phyloP scores from a whole-genome alignment of 352 stramenopile species.

The Globisporangium spiculum region DNA sequence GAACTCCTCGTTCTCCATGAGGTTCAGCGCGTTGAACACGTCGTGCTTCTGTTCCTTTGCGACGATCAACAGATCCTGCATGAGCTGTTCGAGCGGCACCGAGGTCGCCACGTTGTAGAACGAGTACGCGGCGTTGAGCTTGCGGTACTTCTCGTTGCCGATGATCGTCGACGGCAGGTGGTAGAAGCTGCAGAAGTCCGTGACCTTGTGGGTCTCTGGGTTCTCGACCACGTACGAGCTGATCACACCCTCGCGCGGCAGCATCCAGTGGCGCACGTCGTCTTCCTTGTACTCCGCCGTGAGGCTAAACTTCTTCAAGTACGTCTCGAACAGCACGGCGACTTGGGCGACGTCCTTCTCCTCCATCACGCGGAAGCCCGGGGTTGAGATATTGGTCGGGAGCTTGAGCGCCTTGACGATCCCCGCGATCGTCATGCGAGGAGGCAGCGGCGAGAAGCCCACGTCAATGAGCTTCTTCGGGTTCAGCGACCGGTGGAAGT shows the following conservation, averaged over 20 bases:
- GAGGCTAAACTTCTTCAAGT: conserved; percentile 74
- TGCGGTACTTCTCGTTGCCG: conserved; percentile 93
- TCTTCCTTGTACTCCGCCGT: conserved; percentile 84
- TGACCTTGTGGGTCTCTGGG: conserved; percentile 73
- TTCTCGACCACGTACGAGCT: conserved; percentile 92
- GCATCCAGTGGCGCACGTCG: conserved; percentile 93
- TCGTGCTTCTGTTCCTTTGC: conserved; percentile 40
- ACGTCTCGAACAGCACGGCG: conserved; percentile 42
- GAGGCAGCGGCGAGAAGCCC: conserved; percentile 93
- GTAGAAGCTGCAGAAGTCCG: conserved; percentile 97
- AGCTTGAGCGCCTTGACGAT: conserved; percentile 92
- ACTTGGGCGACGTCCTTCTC: conserved; percentile 53
- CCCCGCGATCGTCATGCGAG: conserved; percentile 91
- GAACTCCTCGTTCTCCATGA: conserved; percentile 56
- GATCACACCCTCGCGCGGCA: conserved; percentile 94
- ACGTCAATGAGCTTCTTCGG: conserved; percentile 98
- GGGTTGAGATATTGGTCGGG: conserved; percentile 32
- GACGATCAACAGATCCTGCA: conserved; percentile 65
- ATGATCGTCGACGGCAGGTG: conserved; percentile 97
- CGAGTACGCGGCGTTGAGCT: conserved; percentile 97
- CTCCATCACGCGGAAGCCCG: conserved; percentile 56
- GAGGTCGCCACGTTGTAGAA: conserved; percentile 96
- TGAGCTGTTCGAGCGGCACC: conserved; percentile 51
- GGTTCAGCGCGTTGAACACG: conserved; percentile 59
- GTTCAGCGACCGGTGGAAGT: conserved; percentile 98